A percentile compares a stretch with the other conserved stretches of the same genome.
phyloP scores from a whole-genome alignment of 2,329 filamentous ascomycete genomes.

The Dendryphion nanum region DNA sequence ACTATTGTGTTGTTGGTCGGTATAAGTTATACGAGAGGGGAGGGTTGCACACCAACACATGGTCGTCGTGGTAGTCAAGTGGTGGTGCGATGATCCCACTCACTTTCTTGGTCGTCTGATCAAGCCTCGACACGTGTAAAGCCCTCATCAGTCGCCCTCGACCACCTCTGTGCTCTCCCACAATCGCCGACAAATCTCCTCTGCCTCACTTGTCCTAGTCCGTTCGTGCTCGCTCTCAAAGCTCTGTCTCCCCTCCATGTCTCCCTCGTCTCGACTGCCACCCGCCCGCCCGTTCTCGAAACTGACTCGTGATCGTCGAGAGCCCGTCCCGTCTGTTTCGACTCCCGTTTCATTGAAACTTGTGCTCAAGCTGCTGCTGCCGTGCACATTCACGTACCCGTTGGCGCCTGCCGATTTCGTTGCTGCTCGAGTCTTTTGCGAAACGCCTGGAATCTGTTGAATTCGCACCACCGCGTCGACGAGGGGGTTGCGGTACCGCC shows the following conservation, averaged over 20 bases:
- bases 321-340: slow-evolving; percentile 26
- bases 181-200: slow-evolving; percentile 40
- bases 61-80: no score
- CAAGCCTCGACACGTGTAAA: no score
- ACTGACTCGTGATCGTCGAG: slow-evolving; percentile 28
- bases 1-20: no score
- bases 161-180: slow-evolving; percentile 40
- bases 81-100: no score
- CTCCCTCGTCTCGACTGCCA: slow-evolving; percentile 20
- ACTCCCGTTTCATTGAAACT: slow-evolving; percentile 26
- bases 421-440: slow-evolving; percentile 24
- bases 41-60: no score
- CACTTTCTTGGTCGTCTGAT: no score
- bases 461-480: slow-evolving; percentile 60
- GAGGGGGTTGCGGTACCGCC: slow-evolving; percentile 69
- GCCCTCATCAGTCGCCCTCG: slow-evolving; percentile 35
- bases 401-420: slow-evolving; percentile 16
- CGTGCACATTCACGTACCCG: slow-evolving; percentile 21
- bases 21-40: no score
- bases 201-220: slow-evolving; percentile 25
- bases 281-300: slow-evolving; percentile 22
- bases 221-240: slow-evolving; percentile 28
- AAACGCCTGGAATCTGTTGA: slow-evolving; percentile 50
- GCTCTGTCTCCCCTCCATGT: slow-evolving; percentile 24
- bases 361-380: slow-evolving; percentile 28